phyloP scores from a whole-genome alignment of 2,329 filamentous ascomycete genomes.

The Lasiodiplodia sp. region DNA sequence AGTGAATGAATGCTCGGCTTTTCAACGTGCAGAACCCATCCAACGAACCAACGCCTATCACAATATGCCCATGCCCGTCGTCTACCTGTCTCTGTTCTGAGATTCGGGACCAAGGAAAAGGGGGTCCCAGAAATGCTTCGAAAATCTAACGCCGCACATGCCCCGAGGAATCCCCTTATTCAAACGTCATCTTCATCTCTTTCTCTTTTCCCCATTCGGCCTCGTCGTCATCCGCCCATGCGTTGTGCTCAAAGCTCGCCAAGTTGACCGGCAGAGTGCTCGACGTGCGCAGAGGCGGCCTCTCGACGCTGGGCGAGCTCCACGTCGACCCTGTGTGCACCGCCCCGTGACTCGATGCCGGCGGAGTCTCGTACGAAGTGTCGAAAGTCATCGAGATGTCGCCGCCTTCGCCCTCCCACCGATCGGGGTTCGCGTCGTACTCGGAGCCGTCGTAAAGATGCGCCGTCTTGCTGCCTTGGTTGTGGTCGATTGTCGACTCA shows the following conservation, averaged over 20 bases:
- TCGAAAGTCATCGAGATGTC: constrained; percentile 55
- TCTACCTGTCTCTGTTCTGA: not conserved
- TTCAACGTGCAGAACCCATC: constrained; percentile 14
- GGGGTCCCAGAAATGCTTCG: not conserved
- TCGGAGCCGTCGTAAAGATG: constrained; percentile 43
- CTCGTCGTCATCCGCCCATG: constrained; percentile 56
- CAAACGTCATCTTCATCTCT: constrained; percentile 59
- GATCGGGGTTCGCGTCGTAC: constrained; percentile 37
- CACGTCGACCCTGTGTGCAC: constrained; percentile 30
- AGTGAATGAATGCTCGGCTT: constrained; percentile 10
- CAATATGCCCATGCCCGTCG: constrained; percentile 12
- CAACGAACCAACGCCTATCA: constrained; percentile 21
- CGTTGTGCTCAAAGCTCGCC: constrained; percentile 49
- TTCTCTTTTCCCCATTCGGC: constrained; percentile 55
- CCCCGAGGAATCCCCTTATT: constrained; percentile 33
- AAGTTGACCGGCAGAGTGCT: constrained; percentile 39
- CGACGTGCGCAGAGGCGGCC: constrained; percentile 40
- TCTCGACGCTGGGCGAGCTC: constrained; percentile 36
- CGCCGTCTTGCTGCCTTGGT: constrained; percentile 34
- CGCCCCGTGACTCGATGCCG: constrained; percentile 33
- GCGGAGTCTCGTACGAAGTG: constrained; percentile 42
- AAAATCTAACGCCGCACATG: constrained; percentile 9
- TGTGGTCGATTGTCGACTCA: constrained; percentile 33
- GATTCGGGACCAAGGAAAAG: not conserved
- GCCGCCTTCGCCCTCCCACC: constrained; percentile 35